Base-by-base conservation (phyloP, 768 basidiomycete genomes). In the Hortiboletus flavorubellus region DNA sequence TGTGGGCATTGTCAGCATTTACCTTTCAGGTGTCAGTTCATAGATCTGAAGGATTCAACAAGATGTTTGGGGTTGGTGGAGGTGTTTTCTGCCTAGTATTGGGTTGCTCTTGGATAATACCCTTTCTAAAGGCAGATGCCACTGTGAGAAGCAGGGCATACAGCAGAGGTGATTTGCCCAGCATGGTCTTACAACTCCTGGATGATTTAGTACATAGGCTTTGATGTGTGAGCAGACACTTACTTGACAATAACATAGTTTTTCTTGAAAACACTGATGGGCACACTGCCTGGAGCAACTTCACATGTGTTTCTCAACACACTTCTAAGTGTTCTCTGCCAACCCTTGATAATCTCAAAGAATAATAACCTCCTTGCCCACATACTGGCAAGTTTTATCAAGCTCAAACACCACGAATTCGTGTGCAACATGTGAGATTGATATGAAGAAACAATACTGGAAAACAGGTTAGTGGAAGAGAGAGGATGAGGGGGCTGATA, bases 361-460 rank as follows among this genome's bases (percentile, higher is more conserved):
- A n/a, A 53, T 53, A 6, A 53, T 4, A 1, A 58, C 52, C 4
- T 53, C 48, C 38, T 50, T 53, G 2, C 39, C 33, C 11, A 38
- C 2, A 11, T 34, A 21, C 8, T 9, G 16, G 0, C 5, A 15
- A 35, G 23, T 12, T 3, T 33, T 8, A 15, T 56, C 35, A 29
- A 3, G 35, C n/a, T 52, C 10, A 0, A 8, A 35, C n/a, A 51
- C 40, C 8, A 1, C 2, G n/a, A 0, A 5, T 10, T 51, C 18
- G 5, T 46, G 55, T 5, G 55, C 55, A 37, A 56, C 44, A 23
- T 51, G 18, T 23, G 49, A 15, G 21, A 56, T 51, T 0, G 45
- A 45, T 5, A 56, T 12, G 15, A 41, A 18, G 10, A 47, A 26
- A 10, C 11, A 9, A 16, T 12, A 26, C 44, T 51, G 18, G 16